Conservation (phyloP, 371 early-diverging fungal genomes). For the Syncephalastrum racemosum region DNA sequence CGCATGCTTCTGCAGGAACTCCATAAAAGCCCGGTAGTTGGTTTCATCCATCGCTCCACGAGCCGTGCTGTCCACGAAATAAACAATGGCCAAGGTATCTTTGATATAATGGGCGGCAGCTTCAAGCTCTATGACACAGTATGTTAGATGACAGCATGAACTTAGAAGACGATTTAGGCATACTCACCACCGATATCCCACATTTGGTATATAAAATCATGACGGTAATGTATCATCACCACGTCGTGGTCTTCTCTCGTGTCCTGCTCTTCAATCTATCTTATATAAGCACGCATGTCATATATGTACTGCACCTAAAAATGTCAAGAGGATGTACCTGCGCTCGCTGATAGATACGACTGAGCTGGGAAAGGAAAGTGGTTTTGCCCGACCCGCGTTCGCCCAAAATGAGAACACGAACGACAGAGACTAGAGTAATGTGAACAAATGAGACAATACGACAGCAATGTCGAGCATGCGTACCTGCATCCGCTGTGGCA, state of each 20-base stretch:
- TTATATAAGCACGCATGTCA: too few species aligned
- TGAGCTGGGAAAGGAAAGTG: conserved; percentile 33
- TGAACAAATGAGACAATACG: too few species aligned
- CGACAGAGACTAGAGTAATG: neutral
- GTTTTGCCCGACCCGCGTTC: conserved; percentile 38
- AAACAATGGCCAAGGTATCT: conserved; percentile 28
- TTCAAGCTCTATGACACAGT: conserved; percentile 32
- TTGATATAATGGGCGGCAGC: conserved; percentile 21
- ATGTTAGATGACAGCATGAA: too few species aligned
- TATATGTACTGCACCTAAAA: too few species aligned
- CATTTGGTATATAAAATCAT: conserved; percentile 19
- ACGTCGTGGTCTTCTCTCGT: too few species aligned
- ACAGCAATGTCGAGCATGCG: too few species aligned
- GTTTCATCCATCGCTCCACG: too few species aligned
- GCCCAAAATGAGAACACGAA: conserved; percentile 24
- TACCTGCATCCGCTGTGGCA: too few species aligned
- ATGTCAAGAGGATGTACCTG: conserved; percentile 9
- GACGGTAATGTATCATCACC: too few species aligned
- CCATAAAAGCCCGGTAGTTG: conserved; percentile 24
- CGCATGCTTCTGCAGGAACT: conserved; percentile 22
- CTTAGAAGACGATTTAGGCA: neutral
- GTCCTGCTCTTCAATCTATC: too few species aligned
- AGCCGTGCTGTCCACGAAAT: conserved; percentile 26
- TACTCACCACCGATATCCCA: conserved; percentile 40
- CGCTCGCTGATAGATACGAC: conserved; percentile 28